Conservation (phyloP, 2,329 filamentous ascomycete species). For the Clonostachys rhizophaga region DNA sequence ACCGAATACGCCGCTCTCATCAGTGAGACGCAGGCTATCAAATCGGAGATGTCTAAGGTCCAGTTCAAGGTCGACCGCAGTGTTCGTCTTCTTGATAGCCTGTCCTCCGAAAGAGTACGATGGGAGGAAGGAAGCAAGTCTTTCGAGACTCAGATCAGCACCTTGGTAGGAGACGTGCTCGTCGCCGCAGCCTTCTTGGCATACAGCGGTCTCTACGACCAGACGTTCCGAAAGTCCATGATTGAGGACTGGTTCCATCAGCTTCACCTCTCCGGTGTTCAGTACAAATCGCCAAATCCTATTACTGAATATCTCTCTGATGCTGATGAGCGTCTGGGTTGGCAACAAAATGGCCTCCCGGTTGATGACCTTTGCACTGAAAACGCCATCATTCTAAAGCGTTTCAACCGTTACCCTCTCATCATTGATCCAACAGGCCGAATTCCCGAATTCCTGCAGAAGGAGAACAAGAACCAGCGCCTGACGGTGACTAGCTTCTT, state of each 20-base stretch:
- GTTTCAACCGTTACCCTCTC: constrained; percentile 96
- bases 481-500: constrained; percentile 97
- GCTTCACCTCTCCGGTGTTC: constrained; percentile 85
- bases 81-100: constrained; percentile 86
- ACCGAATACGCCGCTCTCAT: constrained; percentile 92
- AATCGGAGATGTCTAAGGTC: constrained; percentile 91
- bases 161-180: constrained; percentile 90
- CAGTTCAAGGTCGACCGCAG: constrained; percentile 98
- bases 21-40: constrained; percentile 96
- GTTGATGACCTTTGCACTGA: constrained; percentile 98
- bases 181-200: constrained; percentile 96
- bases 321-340: constrained; percentile 88
- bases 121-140: constrained; percentile 98
- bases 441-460: constrained; percentile 91
- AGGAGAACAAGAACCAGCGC: constrained; percentile 87
- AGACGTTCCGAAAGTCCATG: constrained; percentile 97
- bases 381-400: constrained; percentile 94
- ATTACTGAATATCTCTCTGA: constrained; percentile 96
- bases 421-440: constrained; percentile 97
- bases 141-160: constrained; percentile 96
- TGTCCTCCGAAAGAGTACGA: constrained; percentile 86
- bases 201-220: constrained; percentile 95
- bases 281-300: constrained; percentile 89
- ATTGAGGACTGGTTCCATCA: constrained; percentile 97
- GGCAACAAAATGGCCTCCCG: constrained; percentile 90